Evolutionary conservation across 2,329 filamentous ascomycete species (phyloP), one percentile per base, ranked within the genome.

Genomic region (Sordariomycetes sp.): DNA sequence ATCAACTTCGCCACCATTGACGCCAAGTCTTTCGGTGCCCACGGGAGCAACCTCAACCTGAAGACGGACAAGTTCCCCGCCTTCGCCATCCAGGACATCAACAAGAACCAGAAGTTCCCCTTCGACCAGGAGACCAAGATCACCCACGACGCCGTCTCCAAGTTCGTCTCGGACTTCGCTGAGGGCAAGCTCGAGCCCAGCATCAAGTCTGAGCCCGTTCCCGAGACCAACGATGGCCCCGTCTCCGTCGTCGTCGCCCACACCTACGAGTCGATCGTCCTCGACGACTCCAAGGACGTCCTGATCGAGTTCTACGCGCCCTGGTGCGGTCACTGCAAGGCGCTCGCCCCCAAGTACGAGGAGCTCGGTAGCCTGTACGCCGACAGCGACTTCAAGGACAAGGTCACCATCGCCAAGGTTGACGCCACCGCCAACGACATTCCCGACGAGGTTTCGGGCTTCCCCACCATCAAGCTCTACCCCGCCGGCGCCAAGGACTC

Each of bases 311-410:
- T 96, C 80, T 99, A 99, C 79, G 94, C 94, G 60, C 94, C 94
- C 63, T 99, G 94, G 94, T 99, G 94, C 73, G 94, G 94, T 67
- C 94, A 99, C 85, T 99, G 94, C 90, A 97, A 97, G 85, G 92
- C 85, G 74, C 87, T 99, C 62, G 93, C 94, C 59, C 94, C 94
- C 68, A 87, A 96, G 74, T 99, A 97, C 75, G 94, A 99, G 63
- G 90, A 97, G 74, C 88, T 99, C 60, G 94, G 83, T 59, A 74
- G 80, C 60, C 79, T 85, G 60, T 97, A 90, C 77, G 79, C 84
- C 83, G 74, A 84, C 84, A 79, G 87, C 78, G 86, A 89, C 66
- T 88, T 86, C 76, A 88, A 89, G 73, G 80, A 86, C 77, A 86
- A 90, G 76, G 89, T 99, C 60, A 80, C 94, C 67, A 89, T 99